phyloP scores from a whole-genome alignment of 1,139 yeast species.

The Saccharomyces hybrid region DNA sequence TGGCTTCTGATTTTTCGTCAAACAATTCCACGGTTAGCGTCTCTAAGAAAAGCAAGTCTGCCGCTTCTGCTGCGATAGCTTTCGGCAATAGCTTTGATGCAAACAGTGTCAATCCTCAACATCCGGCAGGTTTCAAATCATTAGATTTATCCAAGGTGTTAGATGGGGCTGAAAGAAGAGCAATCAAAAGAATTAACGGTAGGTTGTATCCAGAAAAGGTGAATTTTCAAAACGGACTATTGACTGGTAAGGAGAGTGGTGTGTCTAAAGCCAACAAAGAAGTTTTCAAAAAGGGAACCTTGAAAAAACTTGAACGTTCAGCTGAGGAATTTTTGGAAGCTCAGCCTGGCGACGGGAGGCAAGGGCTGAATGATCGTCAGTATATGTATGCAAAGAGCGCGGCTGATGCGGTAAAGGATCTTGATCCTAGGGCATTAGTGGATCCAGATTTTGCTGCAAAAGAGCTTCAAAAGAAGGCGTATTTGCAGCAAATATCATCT shows the following conservation, averaged over 20 bases:
- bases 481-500: constrained; percentile 25
- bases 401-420: constrained; percentile 40
- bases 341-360: neutral
- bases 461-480: constrained; percentile 14
- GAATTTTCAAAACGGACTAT: constrained; percentile 20
- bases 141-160: constrained; percentile 25
- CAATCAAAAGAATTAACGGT: constrained; percentile 22
- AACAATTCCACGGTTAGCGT: neutral
- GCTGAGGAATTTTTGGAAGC: constrained; percentile 11
- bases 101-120: neutral
- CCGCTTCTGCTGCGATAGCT: neutral
- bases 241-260: constrained; percentile 7
- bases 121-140: neutral
- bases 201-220: constrained; percentile 23
- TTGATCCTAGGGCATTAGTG: constrained; percentile 17
- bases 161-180: constrained; percentile 26
- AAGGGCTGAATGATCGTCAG: neutral
- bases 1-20: neutral
- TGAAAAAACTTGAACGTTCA: neutral
- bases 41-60: neutral
- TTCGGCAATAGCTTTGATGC: neutral
- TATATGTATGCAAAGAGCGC: constrained; percentile 38
- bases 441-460: constrained; percentile 10
- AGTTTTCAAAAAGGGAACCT: neutral
- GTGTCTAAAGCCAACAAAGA: constrained; percentile 3